phyloP scores from a whole-genome alignment of 2,329 filamentous ascomycete genomes.

The Tolypocladium inflatum region DNA sequence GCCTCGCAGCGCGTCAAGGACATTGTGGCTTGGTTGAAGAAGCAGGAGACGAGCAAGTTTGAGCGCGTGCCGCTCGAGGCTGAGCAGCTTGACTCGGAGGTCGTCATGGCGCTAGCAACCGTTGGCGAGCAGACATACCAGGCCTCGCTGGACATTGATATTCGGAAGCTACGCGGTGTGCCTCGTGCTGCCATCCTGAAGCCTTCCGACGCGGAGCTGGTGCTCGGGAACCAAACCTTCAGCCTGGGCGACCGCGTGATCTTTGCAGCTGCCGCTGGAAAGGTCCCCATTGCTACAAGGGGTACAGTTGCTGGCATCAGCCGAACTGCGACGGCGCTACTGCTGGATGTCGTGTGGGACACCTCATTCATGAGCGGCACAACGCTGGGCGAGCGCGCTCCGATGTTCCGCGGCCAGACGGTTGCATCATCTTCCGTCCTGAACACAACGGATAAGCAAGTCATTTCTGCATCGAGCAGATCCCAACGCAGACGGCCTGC shows the following conservation, averaged over 20 bases:
- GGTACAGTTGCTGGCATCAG: slow-evolving; percentile 95
- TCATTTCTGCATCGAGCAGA: slow-evolving; percentile 55
- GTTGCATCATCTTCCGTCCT: slow-evolving; percentile 81
- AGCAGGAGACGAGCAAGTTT: slow-evolving; percentile 81
- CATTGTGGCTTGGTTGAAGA: slow-evolving; percentile 88
- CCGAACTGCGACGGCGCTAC: slow-evolving; percentile 68
- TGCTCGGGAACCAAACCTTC: slow-evolving; percentile 77
- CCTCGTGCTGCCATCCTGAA: slow-evolving; percentile 83
- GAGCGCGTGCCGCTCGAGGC: slow-evolving; percentile 94
- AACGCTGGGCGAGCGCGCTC: slow-evolving; percentile 79
- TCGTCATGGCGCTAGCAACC: slow-evolving; percentile 71
- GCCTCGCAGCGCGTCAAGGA: slow-evolving; percentile 82
- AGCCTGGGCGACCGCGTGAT: slow-evolving; percentile 81
- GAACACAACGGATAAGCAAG: slow-evolving; percentile 75
- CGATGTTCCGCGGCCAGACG: slow-evolving; percentile 88
- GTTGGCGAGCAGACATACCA: slow-evolving; percentile 57
- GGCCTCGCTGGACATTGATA: slow-evolving; percentile 41
- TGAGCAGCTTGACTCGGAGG: slow-evolving; percentile 86
- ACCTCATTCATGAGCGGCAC: slow-evolving; percentile 95
- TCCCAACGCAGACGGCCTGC: slow-evolving; percentile 40
- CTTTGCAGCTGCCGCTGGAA: slow-evolving; percentile 85
- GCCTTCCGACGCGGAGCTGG: slow-evolving; percentile 91
- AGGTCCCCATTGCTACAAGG: slow-evolving; percentile 83
- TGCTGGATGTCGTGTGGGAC: slow-evolving; percentile 91
- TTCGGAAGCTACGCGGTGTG: slow-evolving; percentile 68